phyloP scores from a whole-genome alignment of 2,329 filamentous ascomycete species.

The Aspergillus costaricaensis region DNA sequence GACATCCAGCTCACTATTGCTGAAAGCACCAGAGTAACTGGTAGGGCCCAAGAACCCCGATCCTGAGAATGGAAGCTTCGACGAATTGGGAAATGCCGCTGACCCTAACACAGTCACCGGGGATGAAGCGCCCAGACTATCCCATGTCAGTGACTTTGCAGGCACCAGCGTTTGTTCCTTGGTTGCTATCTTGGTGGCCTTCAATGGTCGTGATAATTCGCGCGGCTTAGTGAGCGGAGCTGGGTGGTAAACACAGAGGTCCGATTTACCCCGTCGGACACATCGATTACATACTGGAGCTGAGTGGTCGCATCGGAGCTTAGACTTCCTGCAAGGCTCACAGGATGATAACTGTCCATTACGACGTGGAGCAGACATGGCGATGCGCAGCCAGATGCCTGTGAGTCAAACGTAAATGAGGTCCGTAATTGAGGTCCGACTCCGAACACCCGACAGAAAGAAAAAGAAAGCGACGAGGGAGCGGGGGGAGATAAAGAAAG shows the following conservation, averaged over 20 bases:
- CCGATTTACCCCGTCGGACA: conserved; percentile 8
- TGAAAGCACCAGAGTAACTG: conserved; percentile 22
- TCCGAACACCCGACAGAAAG: neutral
- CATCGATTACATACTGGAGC: conserved; percentile 24
- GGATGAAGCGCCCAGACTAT: neutral
- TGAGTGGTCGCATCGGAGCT: conserved; percentile 28
- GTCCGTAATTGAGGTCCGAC: conserved; percentile 4
- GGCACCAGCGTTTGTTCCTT: neutral
- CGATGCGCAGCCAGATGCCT: neutral
- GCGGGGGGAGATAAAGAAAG: neutral
- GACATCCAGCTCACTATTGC: conserved; percentile 5
- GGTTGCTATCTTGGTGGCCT: neutral
- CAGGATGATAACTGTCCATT: conserved; percentile 23
- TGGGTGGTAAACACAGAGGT: conserved; percentile 21
- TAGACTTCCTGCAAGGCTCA: conserved; percentile 28
- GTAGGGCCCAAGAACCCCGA: conserved; percentile 25
- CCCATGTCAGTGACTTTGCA: neutral
- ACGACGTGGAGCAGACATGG: conserved; percentile 9
- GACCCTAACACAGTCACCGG: neutral
- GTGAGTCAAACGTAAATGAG: neutral
- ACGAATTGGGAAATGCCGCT: neutral
- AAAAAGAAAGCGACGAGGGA: neutral
- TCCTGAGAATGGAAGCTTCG: neutral
- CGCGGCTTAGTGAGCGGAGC: conserved; percentile 17
- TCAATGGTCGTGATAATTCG: neutral